Evolutionary conservation across 257 asterid genomes (phyloP), one percentile per base, ranked within the genome.

Genomic region (Craterostigma plantagineum): DNA sequence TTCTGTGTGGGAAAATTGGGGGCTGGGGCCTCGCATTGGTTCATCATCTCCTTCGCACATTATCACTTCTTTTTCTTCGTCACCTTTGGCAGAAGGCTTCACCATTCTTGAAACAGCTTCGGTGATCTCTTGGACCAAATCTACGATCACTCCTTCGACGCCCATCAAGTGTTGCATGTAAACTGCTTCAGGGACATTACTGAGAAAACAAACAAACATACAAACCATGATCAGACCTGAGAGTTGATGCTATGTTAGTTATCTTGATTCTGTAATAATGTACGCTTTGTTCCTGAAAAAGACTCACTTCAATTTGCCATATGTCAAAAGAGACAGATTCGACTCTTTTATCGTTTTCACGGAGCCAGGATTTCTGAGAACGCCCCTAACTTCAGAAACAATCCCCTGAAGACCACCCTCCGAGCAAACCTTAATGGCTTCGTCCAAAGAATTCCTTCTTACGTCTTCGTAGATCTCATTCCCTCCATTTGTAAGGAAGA

Each of bases 81-180:
- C 49, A 8, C 33, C 73, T 11, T 36, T 61, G 27, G 10, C 35
- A 35, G 4, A 51, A 37, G 72, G 66, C 57, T 60, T 66, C 66
- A 68, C 47, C 80, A 76, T 58, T 13, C 52, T 59, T 12, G 62
- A 53, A 33, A 87, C 86, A 0, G 75, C 79, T 11, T 60, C 84
- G 4, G 93, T 54, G 16, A 90, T 71, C 60, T 79, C 91, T 55
- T 62, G 35, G 8, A 90, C 92, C 36, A 79, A 52, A 63, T 90
- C 98, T 1, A 83, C 95, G 3, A 90, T 90, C 59, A 79, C 95
- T 11, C 95, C 98, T 1, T 90, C 95, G 0, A 90, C 51, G 3
- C 98, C 94, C 98, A 90, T 79, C 58, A 90, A 45, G 35, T 90
- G 77, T 55, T 90, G 98, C 65, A 90, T 49, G 42, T 83, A 75